Percentiles rank a stretch among this genome's conserved stretches.
These are phyloP conservation scores for Podaxis pistillaris DNA, from an alignment of 768 basidiomycete species.

Conservation along the genomic window DNA sequence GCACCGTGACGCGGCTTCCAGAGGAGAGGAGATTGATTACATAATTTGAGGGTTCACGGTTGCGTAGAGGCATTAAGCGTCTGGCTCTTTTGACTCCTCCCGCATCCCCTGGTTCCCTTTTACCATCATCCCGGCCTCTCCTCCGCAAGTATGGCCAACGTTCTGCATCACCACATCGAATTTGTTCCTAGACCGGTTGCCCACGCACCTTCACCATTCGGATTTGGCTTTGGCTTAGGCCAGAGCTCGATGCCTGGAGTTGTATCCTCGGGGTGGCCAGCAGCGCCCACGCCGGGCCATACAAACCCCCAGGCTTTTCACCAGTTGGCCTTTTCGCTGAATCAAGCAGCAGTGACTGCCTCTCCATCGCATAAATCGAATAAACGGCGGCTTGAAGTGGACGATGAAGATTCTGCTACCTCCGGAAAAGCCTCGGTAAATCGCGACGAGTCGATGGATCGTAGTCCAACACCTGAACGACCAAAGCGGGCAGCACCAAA, in stretches of 20 bases:
- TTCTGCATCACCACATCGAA: slow-evolving; percentile 63
- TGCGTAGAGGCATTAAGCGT: slow-evolving; percentile 11
- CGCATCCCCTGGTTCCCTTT: slow-evolving; percentile 15
- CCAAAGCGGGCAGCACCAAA: slow-evolving; percentile 70
- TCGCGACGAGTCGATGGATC: slow-evolving; percentile 77
- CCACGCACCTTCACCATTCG: slow-evolving; percentile 63
- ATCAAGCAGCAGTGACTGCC: slow-evolving; percentile 29
- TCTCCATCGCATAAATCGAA: slow-evolving; percentile 35
- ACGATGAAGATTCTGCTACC: slow-evolving; percentile 54
- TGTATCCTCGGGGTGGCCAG: slow-evolving; percentile 45
- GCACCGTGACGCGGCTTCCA: slow-evolving; percentile 10
- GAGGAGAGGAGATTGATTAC: slow-evolving; percentile 8
- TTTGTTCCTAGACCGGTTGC: slow-evolving; percentile 59
- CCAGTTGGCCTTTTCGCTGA: slow-evolving; percentile 51
- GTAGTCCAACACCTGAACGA: slow-evolving; percentile 82
- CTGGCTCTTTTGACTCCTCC: slow-evolving; percentile 8
- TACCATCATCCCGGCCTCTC: slow-evolving; percentile 18
- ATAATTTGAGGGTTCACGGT: slow-evolving; percentile 12
- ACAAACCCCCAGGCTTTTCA: slow-evolving; percentile 53
- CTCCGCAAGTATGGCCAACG: slow-evolving; percentile 57
- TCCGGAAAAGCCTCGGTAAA: slow-evolving; percentile 25
- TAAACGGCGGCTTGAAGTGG: slow-evolving; percentile 67
- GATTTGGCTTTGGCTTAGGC: slow-evolving; percentile 70
- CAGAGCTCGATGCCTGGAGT: slow-evolving; percentile 41
- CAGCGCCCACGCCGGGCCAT: slow-evolving; percentile 43